phyloP scores from a whole-genome alignment of 768 basidiomycete genomes.

The Tylopilus rubrobrunneus region DNA sequence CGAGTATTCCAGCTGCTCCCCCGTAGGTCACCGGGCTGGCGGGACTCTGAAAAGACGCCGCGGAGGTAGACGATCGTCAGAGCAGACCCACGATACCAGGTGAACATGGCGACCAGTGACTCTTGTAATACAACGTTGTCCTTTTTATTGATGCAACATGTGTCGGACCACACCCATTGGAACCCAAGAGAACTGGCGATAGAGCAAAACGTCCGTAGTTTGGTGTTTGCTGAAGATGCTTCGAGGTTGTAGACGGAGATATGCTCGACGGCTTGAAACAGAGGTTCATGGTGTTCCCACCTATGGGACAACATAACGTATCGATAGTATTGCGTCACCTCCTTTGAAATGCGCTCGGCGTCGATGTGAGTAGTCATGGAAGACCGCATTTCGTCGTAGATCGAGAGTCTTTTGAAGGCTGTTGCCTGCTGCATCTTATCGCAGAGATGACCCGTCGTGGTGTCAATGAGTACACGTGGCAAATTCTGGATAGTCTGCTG shows the following conservation, averaged over 20 bases:
- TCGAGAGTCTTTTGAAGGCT: not conserved
- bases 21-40: not conserved
- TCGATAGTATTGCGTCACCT: not conserved
- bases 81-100: not conserved
- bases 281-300: not conserved
- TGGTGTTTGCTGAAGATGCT: not conserved
- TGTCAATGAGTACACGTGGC: not conserved
- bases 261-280: not conserved
- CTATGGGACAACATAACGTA: not conserved
- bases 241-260: slow-evolving; percentile 7
- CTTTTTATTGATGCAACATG: not conserved
- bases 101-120: slow-evolving; percentile 3
- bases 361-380: not conserved
- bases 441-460: not conserved
- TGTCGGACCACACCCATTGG: slow-evolving; percentile 17
- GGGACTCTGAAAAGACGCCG: not conserved
- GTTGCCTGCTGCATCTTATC: not conserved
- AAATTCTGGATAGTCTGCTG: not conserved
- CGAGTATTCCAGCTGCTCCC: slow-evolving; percentile 4
- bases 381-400: not conserved
- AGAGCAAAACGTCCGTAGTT: slow-evolving; percentile 6
- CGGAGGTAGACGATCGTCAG: slow-evolving; percentile 14
- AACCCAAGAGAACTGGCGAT: slow-evolving; percentile 2
- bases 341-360: not conserved
- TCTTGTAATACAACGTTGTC: slow-evolving; percentile 7